phyloP scores from a whole-genome alignment of 2,329 filamentous ascomycete species.

The Colletotrichum lentis region DNA sequence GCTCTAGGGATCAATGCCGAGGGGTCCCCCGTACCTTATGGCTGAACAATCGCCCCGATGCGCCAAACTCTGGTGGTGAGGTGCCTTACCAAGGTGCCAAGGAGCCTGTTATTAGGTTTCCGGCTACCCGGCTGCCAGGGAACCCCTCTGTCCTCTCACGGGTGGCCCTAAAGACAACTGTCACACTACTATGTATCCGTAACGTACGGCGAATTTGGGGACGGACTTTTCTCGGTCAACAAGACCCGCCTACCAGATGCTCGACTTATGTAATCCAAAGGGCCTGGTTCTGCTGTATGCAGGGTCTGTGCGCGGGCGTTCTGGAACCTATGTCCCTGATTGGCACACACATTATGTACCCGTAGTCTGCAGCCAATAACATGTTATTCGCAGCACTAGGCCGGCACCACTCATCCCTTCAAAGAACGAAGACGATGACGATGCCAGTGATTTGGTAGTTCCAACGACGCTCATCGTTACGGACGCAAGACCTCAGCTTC shows the following conservation, averaged over 20 bases:
- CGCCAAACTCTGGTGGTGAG: not conserved
- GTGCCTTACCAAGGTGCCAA: constrained; percentile 17
- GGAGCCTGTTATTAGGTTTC: not conserved
- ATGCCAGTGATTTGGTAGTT: not conserved
- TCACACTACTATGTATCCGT: too few species aligned
- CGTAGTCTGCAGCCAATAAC: constrained; percentile 28
- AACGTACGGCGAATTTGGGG: not conserved
- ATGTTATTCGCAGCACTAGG: constrained; percentile 29
- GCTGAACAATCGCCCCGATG: not conserved
- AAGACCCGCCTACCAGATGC: constrained; percentile 19
- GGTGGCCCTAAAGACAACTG: not conserved
- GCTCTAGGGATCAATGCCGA: constrained; percentile 2
- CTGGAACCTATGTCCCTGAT: not conserved
- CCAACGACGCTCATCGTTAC: not conserved
- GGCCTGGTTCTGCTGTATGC: constrained; percentile 13
- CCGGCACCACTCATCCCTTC: not conserved
- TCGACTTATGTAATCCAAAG: constrained; percentile 21
- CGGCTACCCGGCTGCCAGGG: not conserved
- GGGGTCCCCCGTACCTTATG: not conserved
- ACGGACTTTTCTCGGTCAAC: constrained; percentile 13
- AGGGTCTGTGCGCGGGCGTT: not conserved
- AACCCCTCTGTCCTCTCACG: not conserved
- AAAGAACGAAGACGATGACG: not conserved
- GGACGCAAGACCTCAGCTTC: not conserved
- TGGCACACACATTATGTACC: not conserved